Evolutionary conservation across 208 protist genomes (phyloP).

Genomic region (Trypanosoma theileri): DNA sequence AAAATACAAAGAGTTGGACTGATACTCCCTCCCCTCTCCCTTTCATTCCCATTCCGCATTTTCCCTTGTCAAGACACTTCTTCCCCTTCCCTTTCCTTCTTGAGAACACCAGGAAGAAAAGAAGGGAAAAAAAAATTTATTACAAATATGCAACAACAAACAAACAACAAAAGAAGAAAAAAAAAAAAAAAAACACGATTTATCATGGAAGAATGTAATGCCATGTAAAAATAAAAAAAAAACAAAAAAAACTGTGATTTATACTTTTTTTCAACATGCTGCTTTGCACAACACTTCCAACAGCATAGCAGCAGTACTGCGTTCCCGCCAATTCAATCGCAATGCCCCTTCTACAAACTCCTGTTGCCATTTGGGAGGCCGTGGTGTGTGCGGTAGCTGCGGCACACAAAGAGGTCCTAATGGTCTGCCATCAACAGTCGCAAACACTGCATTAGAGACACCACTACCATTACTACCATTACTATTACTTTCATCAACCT

Average conservation of each 20-base stretch:
- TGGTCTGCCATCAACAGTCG: background rate
- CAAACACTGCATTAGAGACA: background rate
- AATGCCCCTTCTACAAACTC: slow-evolving; percentile 14
- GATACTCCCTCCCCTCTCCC: too few relatives aligned
- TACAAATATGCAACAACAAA: background rate
- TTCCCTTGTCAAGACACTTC: too few relatives aligned
- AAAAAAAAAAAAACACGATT: slow-evolving; percentile 27
- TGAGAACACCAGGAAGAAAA: too few relatives aligned
- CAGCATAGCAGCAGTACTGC: background rate
- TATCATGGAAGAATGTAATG: background rate
- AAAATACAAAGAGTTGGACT: too few relatives aligned
- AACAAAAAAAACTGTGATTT: slow-evolving; percentile 6
- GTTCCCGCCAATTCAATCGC: slow-evolving; percentile 16
- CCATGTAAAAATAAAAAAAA: slow-evolving; percentile 11
- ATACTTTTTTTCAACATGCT: background rate
- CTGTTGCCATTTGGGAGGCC: slow-evolving; percentile 11
- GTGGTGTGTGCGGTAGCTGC: slow-evolving; percentile 2
- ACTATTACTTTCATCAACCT: too few relatives aligned
- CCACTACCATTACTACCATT: too few relatives aligned
- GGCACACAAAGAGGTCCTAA: slow-evolving; percentile 15
- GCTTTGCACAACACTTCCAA: background rate
- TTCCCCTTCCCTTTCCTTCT: too few relatives aligned
- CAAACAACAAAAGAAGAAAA: background rate
- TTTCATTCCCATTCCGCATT: too few relatives aligned
- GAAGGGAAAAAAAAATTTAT: too few relatives aligned